A percentile compares a stretch with the other conserved stretches of the same genome.
These are phyloP conservation scores for Cerioporus squamosus DNA, from an alignment of 1,284 basidiomycete genomes.

Conservation along the genomic window DNA sequence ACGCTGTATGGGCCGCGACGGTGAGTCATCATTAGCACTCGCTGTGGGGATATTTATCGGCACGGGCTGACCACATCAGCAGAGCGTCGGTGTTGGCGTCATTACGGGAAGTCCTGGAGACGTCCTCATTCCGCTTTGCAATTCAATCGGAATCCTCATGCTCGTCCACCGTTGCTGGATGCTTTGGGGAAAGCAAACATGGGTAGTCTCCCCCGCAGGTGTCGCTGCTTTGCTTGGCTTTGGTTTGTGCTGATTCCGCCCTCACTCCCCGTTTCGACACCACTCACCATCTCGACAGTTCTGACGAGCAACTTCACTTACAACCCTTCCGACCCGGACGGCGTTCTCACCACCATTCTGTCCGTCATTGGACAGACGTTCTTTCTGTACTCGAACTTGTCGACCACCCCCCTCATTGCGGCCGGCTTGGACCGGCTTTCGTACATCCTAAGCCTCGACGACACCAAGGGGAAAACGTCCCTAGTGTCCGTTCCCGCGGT, in stretches of 20 bases:
- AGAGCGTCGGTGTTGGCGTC: constrained; percentile 35
- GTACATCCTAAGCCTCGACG: background rate
- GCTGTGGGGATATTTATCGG: background rate
- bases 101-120: constrained; percentile 31
- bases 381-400: constrained; percentile 41
- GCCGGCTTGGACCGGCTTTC: constrained; percentile 19
- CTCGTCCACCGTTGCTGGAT: constrained; percentile 45
- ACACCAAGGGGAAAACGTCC: too few relatives aligned
- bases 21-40: constrained; percentile 25
- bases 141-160: constrained; percentile 39
- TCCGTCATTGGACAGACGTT: constrained; percentile 31
- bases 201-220: constrained; percentile 35
- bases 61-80: background rate
- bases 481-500: constrained; percentile 18
- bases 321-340: too few relatives aligned
- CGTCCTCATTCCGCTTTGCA: constrained; percentile 39
- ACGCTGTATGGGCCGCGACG: constrained; percentile 36
- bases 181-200: constrained; percentile 36
- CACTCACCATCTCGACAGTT: too few relatives aligned
- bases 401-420: constrained; percentile 43
- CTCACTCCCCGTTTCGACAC: background rate
- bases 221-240: constrained; percentile 36
- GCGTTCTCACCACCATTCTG: background rate
- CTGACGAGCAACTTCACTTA: too few relatives aligned
- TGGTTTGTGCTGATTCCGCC: constrained; percentile 29